Conservation (phyloP, 2,329 filamentous ascomycete genomes). For the Pyrenophora tritici-repentis region DNA sequence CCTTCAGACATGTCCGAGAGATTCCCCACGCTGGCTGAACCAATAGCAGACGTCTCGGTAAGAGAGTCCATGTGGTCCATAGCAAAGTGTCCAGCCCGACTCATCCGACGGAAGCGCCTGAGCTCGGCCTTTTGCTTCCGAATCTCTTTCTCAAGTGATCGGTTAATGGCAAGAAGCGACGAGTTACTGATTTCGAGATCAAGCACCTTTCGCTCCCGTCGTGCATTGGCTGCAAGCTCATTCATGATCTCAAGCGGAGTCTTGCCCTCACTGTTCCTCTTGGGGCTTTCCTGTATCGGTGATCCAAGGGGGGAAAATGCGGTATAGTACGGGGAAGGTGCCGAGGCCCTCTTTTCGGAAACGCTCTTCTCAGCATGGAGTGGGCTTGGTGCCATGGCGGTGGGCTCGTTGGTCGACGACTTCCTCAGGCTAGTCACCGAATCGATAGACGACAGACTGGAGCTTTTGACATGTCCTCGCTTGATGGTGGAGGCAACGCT, state of each 20-base stretch:
- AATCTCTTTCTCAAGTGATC: conserved; percentile 87
- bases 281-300: conserved; percentile 58
- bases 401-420: conserved; percentile 29
- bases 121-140: conserved; percentile 89
- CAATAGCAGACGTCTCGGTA: conserved; percentile 47
- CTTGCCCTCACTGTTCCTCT: conserved; percentile 57
- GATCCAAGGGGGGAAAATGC: conserved; percentile 33
- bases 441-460: conserved; percentile 54
- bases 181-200: conserved; percentile 97
- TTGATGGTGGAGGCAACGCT: conserved; percentile 38
- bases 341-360: conserved; percentile 30
- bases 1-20: conserved; percentile 46
- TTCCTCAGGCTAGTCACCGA: conserved; percentile 45
- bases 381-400: conserved; percentile 34
- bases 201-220: conserved; percentile 90
- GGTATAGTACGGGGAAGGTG: conserved; percentile 29
- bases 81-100: conserved; percentile 76
- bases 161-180: conserved; percentile 91
- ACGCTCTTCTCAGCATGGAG: conserved; percentile 42
- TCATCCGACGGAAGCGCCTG: conserved; percentile 82
- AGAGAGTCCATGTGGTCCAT: conserved; percentile 57
- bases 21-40: conserved; percentile 43
- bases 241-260: conserved; percentile 64
- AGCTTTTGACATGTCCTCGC: conserved; percentile 45
- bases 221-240: conserved; percentile 83